A percentile compares a stretch with the other conserved stretches of the same genome.
Conservation (phyloP, 2,329 filamentous ascomycete genomes). For the Camillea tinctor region DNA sequence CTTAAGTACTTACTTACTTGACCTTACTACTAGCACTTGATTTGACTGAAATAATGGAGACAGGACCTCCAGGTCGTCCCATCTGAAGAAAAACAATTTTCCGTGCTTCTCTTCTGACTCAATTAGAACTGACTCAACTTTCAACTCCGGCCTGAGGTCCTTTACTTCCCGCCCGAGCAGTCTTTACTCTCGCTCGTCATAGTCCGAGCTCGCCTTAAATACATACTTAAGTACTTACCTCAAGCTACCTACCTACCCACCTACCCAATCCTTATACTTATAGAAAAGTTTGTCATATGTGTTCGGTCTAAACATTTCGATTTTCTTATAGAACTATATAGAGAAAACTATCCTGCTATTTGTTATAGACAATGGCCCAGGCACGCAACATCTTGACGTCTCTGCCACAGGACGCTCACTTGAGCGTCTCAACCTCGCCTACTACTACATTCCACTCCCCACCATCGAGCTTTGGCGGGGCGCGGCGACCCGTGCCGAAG, state of each 20-base stretch:
- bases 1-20: no score
- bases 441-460: constrained; percentile 73
- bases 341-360: not conserved
- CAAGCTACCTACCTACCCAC: no score
- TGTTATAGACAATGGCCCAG: constrained; percentile 38
- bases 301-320: not conserved
- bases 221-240: no score
- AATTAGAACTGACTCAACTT: no score
- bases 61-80: no score
- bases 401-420: constrained; percentile 44
- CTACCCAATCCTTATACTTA: no score
- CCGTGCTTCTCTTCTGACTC: constrained; percentile 6
- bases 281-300: not conserved
- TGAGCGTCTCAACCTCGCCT: constrained; percentile 74
- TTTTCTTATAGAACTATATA: not conserved
- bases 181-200: not conserved
- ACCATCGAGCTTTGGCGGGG: constrained; percentile 59
- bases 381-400: constrained; percentile 49
- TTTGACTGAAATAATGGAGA: not conserved
- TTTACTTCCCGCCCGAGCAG: no score
- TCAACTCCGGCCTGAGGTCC: not conserved
- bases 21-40: not conserved
- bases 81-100: constrained; percentile 8
- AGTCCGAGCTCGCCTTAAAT: not conserved
- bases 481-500: constrained; percentile 56